Evolutionary conservation across 225 moss, liverwort and hornwort genomes (phyloP), one percentile per base, ranked within the genome.

Genomic region (Polytrichum formosum): DNA sequence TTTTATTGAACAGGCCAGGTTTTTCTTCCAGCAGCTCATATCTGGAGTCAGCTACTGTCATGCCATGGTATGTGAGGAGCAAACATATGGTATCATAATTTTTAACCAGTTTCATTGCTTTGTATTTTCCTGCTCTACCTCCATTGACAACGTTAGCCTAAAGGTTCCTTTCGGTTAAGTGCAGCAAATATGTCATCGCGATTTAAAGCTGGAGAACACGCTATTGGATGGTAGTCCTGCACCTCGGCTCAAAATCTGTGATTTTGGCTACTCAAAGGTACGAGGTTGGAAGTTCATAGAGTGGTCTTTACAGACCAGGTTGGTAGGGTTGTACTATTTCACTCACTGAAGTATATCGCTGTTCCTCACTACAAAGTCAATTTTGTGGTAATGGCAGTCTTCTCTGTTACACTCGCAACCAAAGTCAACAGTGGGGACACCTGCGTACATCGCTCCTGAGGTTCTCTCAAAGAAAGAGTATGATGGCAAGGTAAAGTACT

Each of bases 381-480:
- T 31, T 7, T 31, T 31, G 18, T 63, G n/a, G 63, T 7, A 4
- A 29, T 27, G 30, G 66, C 91, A 98, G 98, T 98, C 98, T 0
- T 92, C 94, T 31, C 55, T 98, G 68, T 60, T 98, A 53, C 98
- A 98, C 29, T 98, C 98, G 0, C 98, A 98, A 76, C 98, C 98
- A 0, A 98, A 98, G 84, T 98, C 98, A 27, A 98, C 98, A 2
- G 98, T 98, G 68, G 98, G 98, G 16, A 94, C 98, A 22, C 98
- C 98, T 67, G 98, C 94, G 0, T 98, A 98, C 69, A 94, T 98
- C 72, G 98, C 98, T 1, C 98, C 98, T 0, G 98, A 98, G 77
- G 98, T 98, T 6, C 55, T 98, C 31, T 98, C 94, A 35, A 94
- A 98, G 88, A 98, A 98, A 7, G 98, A 98, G 74, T 98, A 98